Evolutionary conservation across 1,284 basidiomycete species (phyloP).

Genomic region (Moesziomyces parantarcticus): DNA sequence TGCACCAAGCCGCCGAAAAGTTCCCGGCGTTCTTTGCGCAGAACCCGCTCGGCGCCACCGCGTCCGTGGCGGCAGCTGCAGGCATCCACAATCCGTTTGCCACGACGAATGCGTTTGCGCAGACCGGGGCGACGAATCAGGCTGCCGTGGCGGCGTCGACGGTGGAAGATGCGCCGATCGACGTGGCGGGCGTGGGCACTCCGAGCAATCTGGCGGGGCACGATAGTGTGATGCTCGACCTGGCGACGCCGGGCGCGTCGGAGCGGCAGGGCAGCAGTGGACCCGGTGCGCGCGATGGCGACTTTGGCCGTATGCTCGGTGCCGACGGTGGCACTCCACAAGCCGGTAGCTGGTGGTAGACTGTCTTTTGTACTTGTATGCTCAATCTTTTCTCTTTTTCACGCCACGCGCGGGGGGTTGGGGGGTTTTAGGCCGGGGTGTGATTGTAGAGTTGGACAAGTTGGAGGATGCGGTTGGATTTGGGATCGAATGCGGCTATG

Average conservation of each 20-base stretch:
- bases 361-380: not conserved
- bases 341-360: conserved; percentile 42
- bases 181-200: conserved; percentile 21
- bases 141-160: not conserved
- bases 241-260: conserved; percentile 6
- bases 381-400: no score
- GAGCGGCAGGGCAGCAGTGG: conserved; percentile 1
- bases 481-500: conserved; percentile 22
- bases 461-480: conserved; percentile 6
- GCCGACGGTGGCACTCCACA: conserved; percentile 36
- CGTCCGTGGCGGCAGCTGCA: conserved; percentile 36
- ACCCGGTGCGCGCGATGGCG: not conserved
- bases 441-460: not conserved
- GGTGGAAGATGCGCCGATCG: not conserved
- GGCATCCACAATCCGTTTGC: conserved; percentile 37
- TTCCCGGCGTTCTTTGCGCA: conserved; percentile 46
- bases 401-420: not conserved
- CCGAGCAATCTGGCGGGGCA: conserved; percentile 25
- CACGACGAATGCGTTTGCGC: not conserved
- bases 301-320: not conserved
- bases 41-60: conserved; percentile 41
- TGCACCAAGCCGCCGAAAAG: conserved; percentile 48
- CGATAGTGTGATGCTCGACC: conserved; percentile 22
- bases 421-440: not conserved
- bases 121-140: not conserved